Evolutionary conservation across 441 rosid species (phyloP).

Genomic region (Populus tomentosa): DNA sequence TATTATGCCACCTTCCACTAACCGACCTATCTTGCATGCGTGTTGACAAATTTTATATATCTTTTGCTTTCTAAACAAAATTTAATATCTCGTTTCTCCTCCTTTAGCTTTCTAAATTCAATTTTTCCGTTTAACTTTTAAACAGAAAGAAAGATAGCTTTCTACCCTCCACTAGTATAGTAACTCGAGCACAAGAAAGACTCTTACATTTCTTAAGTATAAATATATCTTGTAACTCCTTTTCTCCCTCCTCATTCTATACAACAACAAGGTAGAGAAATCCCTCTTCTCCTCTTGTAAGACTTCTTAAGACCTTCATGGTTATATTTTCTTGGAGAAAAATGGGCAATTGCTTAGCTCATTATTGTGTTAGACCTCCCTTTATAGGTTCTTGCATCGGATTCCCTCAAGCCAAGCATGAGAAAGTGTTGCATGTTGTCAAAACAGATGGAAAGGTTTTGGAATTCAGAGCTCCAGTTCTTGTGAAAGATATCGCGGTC

Average conservation of each 20-base stretch:
- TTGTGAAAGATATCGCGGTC: slow-evolving; percentile 23
- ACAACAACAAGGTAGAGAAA: background rate
- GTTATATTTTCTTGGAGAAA: background rate
- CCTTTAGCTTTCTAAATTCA: background rate
- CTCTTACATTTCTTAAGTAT: background rate
- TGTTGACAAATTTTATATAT: background rate
- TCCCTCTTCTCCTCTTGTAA: background rate
- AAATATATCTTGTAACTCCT: background rate
- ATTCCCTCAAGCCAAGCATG: background rate
- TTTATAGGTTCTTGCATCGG: background rate
- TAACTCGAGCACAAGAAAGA: background rate
- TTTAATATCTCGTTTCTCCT: background rate
- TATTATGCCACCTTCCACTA: background rate
- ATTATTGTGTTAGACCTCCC: background rate
- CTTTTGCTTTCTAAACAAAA: background rate
- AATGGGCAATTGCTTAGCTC: slow-evolving; percentile 8
- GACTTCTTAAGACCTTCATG: background rate
- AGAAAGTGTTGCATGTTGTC: slow-evolving; percentile 25
- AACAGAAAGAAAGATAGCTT: background rate
- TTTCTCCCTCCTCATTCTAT: background rate
- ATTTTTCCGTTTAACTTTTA: background rate
- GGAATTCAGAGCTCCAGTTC: slow-evolving; percentile 21
- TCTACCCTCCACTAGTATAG: background rate
- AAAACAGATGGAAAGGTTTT: slow-evolving; percentile 28
- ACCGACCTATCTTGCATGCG: slow-evolving; percentile 6